These are phyloP conservation scores for Leccinum imitatum DNA, from an alignment of 768 basidiomycete species.

Conservation along the genomic window DNA sequence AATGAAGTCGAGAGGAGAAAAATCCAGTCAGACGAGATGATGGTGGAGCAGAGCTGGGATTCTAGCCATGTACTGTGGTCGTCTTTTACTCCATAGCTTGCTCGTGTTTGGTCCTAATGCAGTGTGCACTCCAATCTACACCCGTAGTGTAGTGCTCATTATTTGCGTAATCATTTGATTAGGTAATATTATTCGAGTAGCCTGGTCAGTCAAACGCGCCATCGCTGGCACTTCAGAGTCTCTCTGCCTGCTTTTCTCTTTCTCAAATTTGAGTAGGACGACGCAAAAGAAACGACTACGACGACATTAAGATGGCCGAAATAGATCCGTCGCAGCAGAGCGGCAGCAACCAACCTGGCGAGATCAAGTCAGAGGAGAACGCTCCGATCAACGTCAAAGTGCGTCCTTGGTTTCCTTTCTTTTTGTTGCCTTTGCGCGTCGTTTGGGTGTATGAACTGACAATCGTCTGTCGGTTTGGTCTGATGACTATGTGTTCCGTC, in stretches of 20 bases:
- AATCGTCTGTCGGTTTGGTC: neutral
- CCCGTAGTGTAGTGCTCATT: too few relatives aligned
- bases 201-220: neutral
- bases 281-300: neutral
- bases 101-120: too few relatives aligned
- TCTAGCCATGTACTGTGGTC: too few relatives aligned
- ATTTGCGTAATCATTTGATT: neutral
- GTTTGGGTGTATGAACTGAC: neutral
- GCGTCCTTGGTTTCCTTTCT: neutral
- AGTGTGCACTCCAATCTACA: too few relatives aligned
- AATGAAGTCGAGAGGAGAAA: too few relatives aligned
- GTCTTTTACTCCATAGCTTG: too few relatives aligned
- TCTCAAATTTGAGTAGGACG: neutral
- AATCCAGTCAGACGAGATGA: too few relatives aligned
- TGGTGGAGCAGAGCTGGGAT: too few relatives aligned
- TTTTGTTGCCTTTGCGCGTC: neutral
- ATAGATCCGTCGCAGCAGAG: slow-evolving; percentile 19
- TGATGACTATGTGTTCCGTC: neutral
- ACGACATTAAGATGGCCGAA: slow-evolving; percentile 12
- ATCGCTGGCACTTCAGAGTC: neutral
- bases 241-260: neutral
- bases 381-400: slow-evolving; percentile 82
- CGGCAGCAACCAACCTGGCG: slow-evolving; percentile 29
- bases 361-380: slow-evolving; percentile 55
- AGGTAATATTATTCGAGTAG: neutral